Percentiles rank a stretch among this genome's conserved stretches.
These are phyloP conservation scores for Sordariomycetes sp. DNA, from an alignment of 2,329 filamentous ascomycete genomes.

Conservation along the genomic window DNA sequence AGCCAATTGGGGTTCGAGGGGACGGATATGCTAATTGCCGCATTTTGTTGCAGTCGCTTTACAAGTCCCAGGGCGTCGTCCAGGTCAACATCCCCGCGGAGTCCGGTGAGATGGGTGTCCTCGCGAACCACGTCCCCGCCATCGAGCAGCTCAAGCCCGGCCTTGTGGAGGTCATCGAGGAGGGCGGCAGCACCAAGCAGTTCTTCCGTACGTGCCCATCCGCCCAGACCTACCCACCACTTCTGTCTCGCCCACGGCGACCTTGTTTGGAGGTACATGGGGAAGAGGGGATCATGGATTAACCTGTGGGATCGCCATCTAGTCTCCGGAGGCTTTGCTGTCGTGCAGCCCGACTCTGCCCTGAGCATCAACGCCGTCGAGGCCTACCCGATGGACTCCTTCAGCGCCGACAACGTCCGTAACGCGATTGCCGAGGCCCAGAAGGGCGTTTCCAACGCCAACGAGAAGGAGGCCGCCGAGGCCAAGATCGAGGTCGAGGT, in stretches of 20 bases:
- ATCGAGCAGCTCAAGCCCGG: conserved; percentile 99
- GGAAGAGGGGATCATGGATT: not conserved
- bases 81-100: conserved; percentile 99
- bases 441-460: conserved; percentile 83
- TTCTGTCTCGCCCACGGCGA: not conserved
- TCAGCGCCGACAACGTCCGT: conserved; percentile 82
- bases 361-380: conserved; percentile 98
- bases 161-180: conserved; percentile 89
- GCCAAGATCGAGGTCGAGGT: conserved; percentile 99
- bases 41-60: conserved; percentile 48
- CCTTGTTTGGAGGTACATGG: not conserved
- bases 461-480: conserved; percentile 95
- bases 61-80: conserved; percentile 60
- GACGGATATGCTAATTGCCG: conserved; percentile 34
- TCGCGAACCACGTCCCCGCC: conserved; percentile 96
- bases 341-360: conserved; percentile 87
- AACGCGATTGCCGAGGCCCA: conserved; percentile 89
- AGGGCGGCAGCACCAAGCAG: conserved; percentile 81
- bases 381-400: conserved; percentile 89
- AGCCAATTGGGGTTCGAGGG: not conserved
- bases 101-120: conserved; percentile 98
- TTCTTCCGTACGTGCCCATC: conserved; percentile 68
- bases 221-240: not conserved
- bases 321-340: conserved; percentile 96
- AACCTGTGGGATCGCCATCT: not conserved